Percentiles rank a stretch among this genome's conserved stretches.
These are phyloP conservation scores for Mortierella sp. DNA, from an alignment of 371 early-diverging fungal genomes.

Conservation along the genomic window DNA sequence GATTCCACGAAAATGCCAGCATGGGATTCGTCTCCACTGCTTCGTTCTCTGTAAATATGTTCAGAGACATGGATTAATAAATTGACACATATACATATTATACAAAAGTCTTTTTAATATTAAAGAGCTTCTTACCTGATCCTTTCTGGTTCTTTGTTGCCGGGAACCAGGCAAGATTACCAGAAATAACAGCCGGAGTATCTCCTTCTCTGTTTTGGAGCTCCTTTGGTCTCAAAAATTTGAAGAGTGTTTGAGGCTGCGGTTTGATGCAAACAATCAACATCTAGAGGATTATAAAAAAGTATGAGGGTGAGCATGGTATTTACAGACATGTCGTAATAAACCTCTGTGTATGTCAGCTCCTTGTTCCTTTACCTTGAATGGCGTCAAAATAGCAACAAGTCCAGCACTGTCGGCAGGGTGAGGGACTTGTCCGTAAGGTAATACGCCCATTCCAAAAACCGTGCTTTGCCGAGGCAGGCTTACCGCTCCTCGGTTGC, in stretches of 20 bases:
- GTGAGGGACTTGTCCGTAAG: conserved; percentile 73
- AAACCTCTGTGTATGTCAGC: neutral
- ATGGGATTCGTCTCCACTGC: conserved; percentile 64
- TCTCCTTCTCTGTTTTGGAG: conserved; percentile 40
- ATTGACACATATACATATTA: neutral
- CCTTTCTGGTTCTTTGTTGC: conserved; percentile 60
- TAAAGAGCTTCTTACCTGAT: conserved; percentile 19
- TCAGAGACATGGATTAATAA: neutral
- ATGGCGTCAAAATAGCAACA: conserved; percentile 80
- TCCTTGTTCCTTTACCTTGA: conserved; percentile 66
- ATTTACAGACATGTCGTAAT: neutral
- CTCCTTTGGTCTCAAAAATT: conserved; percentile 69
- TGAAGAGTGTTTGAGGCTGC: conserved; percentile 76
- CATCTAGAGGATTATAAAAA: conserved; percentile 60
- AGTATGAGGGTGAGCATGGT: neutral
- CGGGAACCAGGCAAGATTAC: conserved; percentile 75
- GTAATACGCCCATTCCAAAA: conserved; percentile 77
- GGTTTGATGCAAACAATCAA: conserved; percentile 83
- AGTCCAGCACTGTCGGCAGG: conserved; percentile 76
- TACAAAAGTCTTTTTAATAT: neutral
- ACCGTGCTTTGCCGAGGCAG: conserved; percentile 69
- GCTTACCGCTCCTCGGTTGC: conserved; percentile 38
- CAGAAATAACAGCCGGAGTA: conserved; percentile 61
- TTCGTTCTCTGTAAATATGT: conserved; percentile 21
- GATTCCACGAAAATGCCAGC: conserved; percentile 77